Evolutionary conservation across 148 eudicot genomes (phyloP).

Genomic region (Rhododendron williamsianum): DNA sequence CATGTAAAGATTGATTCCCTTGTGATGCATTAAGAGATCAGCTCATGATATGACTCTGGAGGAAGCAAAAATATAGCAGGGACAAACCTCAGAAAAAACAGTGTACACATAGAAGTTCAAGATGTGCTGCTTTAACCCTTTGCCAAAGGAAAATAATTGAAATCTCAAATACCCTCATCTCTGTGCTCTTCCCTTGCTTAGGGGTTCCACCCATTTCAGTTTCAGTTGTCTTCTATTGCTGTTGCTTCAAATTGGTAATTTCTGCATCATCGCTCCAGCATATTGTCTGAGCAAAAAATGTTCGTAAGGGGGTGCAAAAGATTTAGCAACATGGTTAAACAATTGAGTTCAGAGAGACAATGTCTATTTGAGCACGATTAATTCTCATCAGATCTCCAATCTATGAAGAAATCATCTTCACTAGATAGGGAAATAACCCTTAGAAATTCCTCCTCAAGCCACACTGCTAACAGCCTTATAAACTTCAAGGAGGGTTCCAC

Average conservation of each 20-base stretch:
- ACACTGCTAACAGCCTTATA: not conserved
- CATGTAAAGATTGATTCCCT: not conserved
- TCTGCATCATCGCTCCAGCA: not conserved
- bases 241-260: not conserved
- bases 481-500: not conserved
- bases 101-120: no score
- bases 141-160: not conserved
- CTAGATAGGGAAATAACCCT: not conserved
- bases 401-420: not conserved
- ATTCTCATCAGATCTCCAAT: not conserved
- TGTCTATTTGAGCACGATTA: not conserved
- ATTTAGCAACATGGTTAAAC: not conserved
- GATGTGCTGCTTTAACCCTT: no score
- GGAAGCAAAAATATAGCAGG: not conserved
- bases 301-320: not conserved
- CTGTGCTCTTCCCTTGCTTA: not conserved
- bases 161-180: not conserved
- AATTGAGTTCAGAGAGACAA: not conserved
- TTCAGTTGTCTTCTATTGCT: not conserved
- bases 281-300: not conserved
- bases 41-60: not conserved
- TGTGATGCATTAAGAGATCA: not conserved
- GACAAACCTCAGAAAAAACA: not conserved
- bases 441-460: not conserved
- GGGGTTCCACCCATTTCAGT: not conserved